Evolutionary conservation across 768 basidiomycete species (phyloP), one percentile per base, ranked within the genome.

Genomic region (Amanita phalloides): DNA sequence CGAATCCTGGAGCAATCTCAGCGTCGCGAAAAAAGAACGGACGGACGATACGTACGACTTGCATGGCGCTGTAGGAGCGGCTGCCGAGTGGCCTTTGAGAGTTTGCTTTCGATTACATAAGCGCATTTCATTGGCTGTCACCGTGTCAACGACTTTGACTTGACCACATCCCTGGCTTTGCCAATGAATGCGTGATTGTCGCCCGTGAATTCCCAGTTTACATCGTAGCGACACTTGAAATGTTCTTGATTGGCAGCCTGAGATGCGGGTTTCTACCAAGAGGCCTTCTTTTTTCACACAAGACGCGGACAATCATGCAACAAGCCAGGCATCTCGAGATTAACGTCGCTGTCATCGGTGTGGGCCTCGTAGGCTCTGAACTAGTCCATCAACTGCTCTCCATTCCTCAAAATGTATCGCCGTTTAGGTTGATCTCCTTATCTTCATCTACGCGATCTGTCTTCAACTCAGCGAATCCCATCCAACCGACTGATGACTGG

Each of bases 341-440:
- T 54, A 64, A 71, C 68, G 81, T 97, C 49, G 90, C 90, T 41
- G 75, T 96, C 56, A 75, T 97, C 51, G 96, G 96, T 53, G 78
- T 91, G 30, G 96, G 96, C 3, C 86, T 95, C 48, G 96, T 99
- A 23, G 96, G 96, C 26, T 74, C 79, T 37, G 90, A 91, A 62
- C 79, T 98, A 60, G 74, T 98, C 64, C 66, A 75, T 38, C 96
- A 98, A 66, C 75, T 97, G 21, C 73, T 81, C 45, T 71, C 82
- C 10, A 75, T 83, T 33, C 81, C 86, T 2, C 54, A 71, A n/a
- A 70, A 78, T 32, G 58, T 60, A 59, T 69, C 71, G 25, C 76
- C 74, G 7, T 82, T 89, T 71, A 73, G 68, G 45, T 71, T 92
- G 60, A 72, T 86, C 60, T 80, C 84, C 14, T 71, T 90, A 52